Conservation (phyloP, 768 basidiomycete genomes). For the Russula olivacea region DNA sequence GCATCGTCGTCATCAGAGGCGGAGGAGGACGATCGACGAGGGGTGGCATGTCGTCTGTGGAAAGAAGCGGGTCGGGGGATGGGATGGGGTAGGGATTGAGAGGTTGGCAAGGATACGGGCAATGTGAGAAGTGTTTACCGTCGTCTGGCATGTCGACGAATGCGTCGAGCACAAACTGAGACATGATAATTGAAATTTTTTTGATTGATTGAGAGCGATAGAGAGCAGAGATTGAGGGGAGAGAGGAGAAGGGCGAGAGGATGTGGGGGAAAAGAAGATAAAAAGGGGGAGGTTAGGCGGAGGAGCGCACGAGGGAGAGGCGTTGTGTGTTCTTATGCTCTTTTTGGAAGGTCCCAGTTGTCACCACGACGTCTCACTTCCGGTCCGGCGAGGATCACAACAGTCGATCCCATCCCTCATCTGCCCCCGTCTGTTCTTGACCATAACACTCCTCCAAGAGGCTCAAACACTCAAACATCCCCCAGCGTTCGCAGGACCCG, state of each 20-base stretch:
- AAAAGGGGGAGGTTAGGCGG: slow-evolving; percentile 23
- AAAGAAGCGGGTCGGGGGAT: not conserved
- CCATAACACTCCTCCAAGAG: no score
- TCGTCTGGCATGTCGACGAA: slow-evolving; percentile 16
- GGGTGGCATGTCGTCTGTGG: slow-evolving; percentile 35
- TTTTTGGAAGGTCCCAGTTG: slow-evolving; percentile 10
- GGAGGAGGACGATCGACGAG: slow-evolving; percentile 48
- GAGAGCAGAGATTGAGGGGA: not conserved
- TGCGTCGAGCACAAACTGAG: slow-evolving; percentile 12
- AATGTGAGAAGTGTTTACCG: slow-evolving; percentile 5
- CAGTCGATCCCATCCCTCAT: no score
- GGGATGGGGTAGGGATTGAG: not conserved
- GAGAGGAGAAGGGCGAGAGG: not conserved
- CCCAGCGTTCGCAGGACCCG: no score
- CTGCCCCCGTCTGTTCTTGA: no score
- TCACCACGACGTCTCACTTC: slow-evolving; percentile 21
- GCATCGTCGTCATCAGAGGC: slow-evolving; percentile 31
- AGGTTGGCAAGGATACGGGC: not conserved
- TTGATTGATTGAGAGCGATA: not conserved
- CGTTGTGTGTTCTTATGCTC: slow-evolving; percentile 22
- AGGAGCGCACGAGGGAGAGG: slow-evolving; percentile 20
- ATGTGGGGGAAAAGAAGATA: slow-evolving; percentile 1
- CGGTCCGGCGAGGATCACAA: not conserved
- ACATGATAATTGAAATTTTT: not conserved
- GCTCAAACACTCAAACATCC: no score